A percentile compares a stretch with the other conserved stretches of the same genome.
These are phyloP conservation scores for Tuber umbilicatum DNA, from an alignment of 495 filamentous ascomycete species.

Conservation along the genomic window DNA sequence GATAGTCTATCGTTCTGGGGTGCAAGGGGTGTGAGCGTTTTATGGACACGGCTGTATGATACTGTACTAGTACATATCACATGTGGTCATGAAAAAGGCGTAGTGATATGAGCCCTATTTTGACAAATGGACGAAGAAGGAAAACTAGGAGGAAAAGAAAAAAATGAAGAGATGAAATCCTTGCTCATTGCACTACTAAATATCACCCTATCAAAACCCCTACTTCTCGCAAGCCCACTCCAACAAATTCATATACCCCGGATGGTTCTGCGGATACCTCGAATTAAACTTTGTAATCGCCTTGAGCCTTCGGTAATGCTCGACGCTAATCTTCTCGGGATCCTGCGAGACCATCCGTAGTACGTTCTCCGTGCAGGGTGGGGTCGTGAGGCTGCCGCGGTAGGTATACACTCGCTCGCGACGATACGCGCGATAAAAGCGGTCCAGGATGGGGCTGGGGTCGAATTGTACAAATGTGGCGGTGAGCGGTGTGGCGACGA, in stretches of 20 bases:
- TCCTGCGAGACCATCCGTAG: conserved; percentile 5
- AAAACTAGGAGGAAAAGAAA: too few relatives aligned
- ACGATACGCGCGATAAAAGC: not conserved
- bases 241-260: not conserved
- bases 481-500: not conserved
- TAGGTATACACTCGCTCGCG: conserved; percentile 16
- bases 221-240: conserved; percentile 1
- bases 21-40: too few relatives aligned
- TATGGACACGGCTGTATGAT: too few relatives aligned
- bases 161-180: not conserved
- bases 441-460: not conserved
- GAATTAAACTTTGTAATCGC: conserved; percentile 60
- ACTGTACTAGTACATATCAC: too few relatives aligned
- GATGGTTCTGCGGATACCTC: conserved; percentile 50
- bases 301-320: conserved; percentile 51
- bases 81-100: too few relatives aligned
- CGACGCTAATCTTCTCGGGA: conserved; percentile 44
- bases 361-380: conserved; percentile 6
- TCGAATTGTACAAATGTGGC: not conserved
- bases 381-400: conserved; percentile 1
- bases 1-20: too few relatives aligned
- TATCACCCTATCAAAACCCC: not conserved
- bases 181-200: not conserved
- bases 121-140: too few relatives aligned
- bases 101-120: too few relatives aligned